Conservation (phyloP, 139 green algal genomes). For the Coelastrella sp. region DNA sequence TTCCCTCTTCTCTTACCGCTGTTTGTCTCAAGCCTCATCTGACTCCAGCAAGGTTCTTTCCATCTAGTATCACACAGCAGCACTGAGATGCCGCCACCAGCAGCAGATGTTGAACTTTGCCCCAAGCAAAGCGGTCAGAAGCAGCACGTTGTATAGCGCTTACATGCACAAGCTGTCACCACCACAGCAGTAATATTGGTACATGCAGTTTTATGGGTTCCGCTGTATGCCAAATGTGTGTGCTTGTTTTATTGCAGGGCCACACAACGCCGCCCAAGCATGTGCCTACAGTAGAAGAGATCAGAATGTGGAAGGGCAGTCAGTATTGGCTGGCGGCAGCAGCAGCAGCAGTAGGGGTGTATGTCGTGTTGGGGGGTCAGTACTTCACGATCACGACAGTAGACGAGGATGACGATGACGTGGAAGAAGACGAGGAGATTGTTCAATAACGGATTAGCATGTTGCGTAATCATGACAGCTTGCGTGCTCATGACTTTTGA, state of each 20-base stretch:
- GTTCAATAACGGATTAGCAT: background rate
- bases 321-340: constrained; percentile 66
- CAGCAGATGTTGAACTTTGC: no score
- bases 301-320: constrained; percentile 58
- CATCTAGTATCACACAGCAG: no score
- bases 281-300: constrained; percentile 57
- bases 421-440: constrained; percentile 48
- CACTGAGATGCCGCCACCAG: no score
- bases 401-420: constrained; percentile 49
- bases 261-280: constrained; percentile 49
- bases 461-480: background rate
- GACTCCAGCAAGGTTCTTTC: no score
- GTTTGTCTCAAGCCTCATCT: no score
- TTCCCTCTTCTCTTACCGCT: no score
- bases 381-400: constrained; percentile 56
- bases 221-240: background rate
- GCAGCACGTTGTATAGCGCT: no score
- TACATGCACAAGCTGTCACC: no score
- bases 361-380: constrained; percentile 69
- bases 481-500: background rate
- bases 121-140: no score
- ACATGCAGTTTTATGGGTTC: no score
- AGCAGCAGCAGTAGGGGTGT: constrained; percentile 53
- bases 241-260: constrained; percentile 38
- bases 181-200: no score